Conservation (phyloP, 257 asterid species). For the Penstemon barbatus region DNA sequence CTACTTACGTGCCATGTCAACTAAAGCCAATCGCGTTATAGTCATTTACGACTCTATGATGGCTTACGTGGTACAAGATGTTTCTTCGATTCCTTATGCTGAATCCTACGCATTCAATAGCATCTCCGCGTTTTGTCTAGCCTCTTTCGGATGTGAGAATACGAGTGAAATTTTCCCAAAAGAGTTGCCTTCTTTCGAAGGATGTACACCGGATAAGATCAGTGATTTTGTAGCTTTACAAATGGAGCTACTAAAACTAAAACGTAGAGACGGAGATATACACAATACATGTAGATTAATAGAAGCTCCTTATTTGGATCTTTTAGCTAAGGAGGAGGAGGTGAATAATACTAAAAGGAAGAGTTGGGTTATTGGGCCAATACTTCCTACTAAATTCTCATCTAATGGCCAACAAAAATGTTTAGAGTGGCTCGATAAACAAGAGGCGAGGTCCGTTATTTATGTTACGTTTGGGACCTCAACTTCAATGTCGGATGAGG, state of each 20-base stretch:
- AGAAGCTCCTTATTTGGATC: constrained; percentile 33
- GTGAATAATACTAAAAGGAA: constrained; percentile 6
- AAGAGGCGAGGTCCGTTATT: constrained; percentile 23
- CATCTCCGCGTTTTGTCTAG: constrained; percentile 32
- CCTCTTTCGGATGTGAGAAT: constrained; percentile 19
- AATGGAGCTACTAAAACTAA: background rate
- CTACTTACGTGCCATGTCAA: constrained; percentile 17
- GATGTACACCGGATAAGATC: constrained; percentile 17
- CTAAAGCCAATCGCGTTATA: constrained; percentile 9
- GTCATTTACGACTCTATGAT: constrained; percentile 45
- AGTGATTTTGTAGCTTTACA: constrained; percentile 20
- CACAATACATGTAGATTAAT: constrained; percentile 38
- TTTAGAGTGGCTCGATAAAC: constrained; percentile 35
- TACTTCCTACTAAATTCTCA: constrained; percentile 24
- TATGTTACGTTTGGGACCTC: constrained; percentile 33
- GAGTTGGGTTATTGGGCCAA: constrained; percentile 50
- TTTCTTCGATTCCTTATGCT: constrained; percentile 29
- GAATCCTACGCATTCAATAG: constrained; percentile 40
- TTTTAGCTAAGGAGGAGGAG: constrained; percentile 26
- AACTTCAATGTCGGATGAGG: constrained; percentile 18
- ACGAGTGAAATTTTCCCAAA: constrained; percentile 21
- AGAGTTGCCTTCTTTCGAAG: constrained; percentile 22
- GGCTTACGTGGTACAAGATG: constrained; percentile 35
- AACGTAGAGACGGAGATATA: constrained; percentile 29
- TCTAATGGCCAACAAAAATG: constrained; percentile 11